Conservation (phyloP, 345 rosid genomes). For the Clarkia xantiana region DNA sequence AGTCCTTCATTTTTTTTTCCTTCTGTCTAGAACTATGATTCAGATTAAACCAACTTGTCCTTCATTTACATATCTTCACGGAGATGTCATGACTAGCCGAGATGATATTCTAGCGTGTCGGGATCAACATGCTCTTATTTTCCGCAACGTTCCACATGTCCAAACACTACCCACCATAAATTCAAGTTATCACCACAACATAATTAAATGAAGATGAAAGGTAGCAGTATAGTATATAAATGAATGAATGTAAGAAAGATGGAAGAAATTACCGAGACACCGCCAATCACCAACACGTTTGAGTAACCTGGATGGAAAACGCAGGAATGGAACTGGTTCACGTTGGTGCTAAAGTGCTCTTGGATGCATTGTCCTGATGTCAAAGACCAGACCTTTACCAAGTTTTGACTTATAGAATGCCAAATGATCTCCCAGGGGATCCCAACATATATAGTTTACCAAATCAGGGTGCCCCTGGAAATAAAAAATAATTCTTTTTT, state of each 20-base stretch:
- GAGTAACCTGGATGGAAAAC: slow-evolving; percentile 46
- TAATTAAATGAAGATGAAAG: not conserved
- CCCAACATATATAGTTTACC: slow-evolving; percentile 53
- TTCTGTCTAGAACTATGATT: too few species aligned
- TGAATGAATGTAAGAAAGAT: not conserved
- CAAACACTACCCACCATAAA: slow-evolving; percentile 27
- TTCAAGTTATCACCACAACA: not conserved
- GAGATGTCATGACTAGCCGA: slow-evolving; percentile 57
- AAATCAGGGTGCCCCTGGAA: slow-evolving; percentile 45
- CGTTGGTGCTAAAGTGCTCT: slow-evolving; percentile 27
- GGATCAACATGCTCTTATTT: slow-evolving; percentile 40
- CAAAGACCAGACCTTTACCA: slow-evolving; percentile 55
- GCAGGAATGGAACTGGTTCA: slow-evolving; percentile 48
- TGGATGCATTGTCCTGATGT: slow-evolving; percentile 44
- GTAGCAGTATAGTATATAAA: not conserved
- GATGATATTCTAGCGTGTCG: slow-evolving; percentile 38
- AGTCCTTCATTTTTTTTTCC: too few species aligned
- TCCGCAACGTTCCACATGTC: slow-evolving; percentile 59
- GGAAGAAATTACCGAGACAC: slow-evolving; percentile 24
- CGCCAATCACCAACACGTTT: slow-evolving; percentile 25
- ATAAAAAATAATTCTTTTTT: not conserved
- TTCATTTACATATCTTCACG: slow-evolving; percentile 52
- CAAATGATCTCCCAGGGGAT: slow-evolving; percentile 40
- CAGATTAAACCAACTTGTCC: too few species aligned
- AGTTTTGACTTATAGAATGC: slow-evolving; percentile 46